A percentile compares a stretch with the other conserved stretches of the same genome.
Conservation (phyloP, 331 rosid species). For the Pyracantha coccinea region DNA sequence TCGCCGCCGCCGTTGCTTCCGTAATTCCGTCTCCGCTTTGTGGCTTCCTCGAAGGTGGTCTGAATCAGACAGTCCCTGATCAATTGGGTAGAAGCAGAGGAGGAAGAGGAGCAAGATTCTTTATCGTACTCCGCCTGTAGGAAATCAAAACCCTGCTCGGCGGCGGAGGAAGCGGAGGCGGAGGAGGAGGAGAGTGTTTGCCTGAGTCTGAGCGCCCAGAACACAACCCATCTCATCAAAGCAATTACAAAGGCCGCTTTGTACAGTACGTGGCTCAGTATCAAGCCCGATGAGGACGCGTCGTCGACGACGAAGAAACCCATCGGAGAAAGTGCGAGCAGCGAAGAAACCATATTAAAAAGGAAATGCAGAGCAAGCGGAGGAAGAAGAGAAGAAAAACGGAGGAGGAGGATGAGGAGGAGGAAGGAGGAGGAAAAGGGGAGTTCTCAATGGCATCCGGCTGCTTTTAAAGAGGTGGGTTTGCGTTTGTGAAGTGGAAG, state of each 20-base stretch:
- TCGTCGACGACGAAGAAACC: slow-evolving; percentile 31
- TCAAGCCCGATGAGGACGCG: slow-evolving; percentile 23
- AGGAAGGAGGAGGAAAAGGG: slow-evolving; percentile 33
- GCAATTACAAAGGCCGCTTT: slow-evolving; percentile 60
- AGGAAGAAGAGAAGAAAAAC: neutral
- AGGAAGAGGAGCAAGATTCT: neutral
- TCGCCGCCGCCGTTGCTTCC: slow-evolving; percentile 11
- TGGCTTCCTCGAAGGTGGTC: slow-evolving; percentile 45
- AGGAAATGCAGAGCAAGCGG: neutral
- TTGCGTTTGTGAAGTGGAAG: neutral
- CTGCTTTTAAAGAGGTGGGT: slow-evolving; percentile 34
- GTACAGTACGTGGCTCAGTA: slow-evolving; percentile 42
- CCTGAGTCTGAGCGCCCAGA: slow-evolving; percentile 29
- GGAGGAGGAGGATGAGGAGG: slow-evolving; percentile 35
- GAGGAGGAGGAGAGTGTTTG: neutral
- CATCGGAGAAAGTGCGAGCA: slow-evolving; percentile 17
- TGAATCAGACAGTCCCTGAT: slow-evolving; percentile 26
- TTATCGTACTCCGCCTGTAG: neutral
- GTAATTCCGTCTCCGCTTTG: slow-evolving; percentile 17
- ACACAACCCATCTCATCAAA: slow-evolving; percentile 46
- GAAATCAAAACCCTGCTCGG: neutral
- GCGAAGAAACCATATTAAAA: neutral
- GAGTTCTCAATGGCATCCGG: slow-evolving; percentile 25
- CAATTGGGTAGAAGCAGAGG: slow-evolving; percentile 16
- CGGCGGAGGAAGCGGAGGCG: neutral